Conservation (phyloP, 2,329 filamentous ascomycete species). For the Paracoccidioides lutzii region DNA sequence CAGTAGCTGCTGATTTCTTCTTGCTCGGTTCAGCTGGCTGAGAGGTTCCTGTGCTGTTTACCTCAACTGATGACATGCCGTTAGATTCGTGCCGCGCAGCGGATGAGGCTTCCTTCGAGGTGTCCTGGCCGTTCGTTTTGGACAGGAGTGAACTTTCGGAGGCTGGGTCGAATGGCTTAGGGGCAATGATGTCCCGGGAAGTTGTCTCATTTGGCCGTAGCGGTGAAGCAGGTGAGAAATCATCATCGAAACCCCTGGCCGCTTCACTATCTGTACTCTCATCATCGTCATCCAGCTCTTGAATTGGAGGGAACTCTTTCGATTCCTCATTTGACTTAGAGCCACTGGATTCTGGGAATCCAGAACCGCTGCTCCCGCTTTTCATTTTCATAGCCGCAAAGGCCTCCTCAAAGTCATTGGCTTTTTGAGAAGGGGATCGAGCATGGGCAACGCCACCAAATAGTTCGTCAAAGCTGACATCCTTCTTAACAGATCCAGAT, state of each 20-base stretch:
- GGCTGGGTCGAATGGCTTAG: conserved; percentile 33
- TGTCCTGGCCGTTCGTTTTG: conserved; percentile 24
- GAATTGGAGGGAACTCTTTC: conserved; percentile 84
- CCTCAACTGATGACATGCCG: conserved; percentile 28
- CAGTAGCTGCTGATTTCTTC: conserved; percentile 26
- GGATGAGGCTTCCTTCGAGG: conserved; percentile 15
- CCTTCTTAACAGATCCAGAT: conserved; percentile 18
- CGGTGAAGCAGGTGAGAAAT: conserved; percentile 59
- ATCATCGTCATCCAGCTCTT: conserved; percentile 68
- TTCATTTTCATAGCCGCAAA: conserved; percentile 35
- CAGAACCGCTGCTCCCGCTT: conserved; percentile 29
- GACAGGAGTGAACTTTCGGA: conserved; percentile 31
- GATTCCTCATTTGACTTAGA: conserved; percentile 22
- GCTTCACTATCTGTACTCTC: conserved; percentile 59
- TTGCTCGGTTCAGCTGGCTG: conserved; percentile 12
- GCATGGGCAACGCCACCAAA: conserved; percentile 33
- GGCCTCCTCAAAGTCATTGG: conserved; percentile 36
- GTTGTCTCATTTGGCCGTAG: conserved; percentile 21
- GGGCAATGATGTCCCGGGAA: neutral
- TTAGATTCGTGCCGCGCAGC: conserved; percentile 27
- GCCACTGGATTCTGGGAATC: conserved; percentile 21
- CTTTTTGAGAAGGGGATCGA: conserved; percentile 33
- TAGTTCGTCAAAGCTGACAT: conserved; percentile 34
- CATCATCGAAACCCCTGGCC: conserved; percentile 67
- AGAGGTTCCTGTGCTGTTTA: conserved; percentile 20